A percentile compares a stretch with the other conserved stretches of the same genome.
phyloP scores from a whole-genome alignment of 2,329 filamentous ascomycete species.

The Westerdykella ornata region DNA sequence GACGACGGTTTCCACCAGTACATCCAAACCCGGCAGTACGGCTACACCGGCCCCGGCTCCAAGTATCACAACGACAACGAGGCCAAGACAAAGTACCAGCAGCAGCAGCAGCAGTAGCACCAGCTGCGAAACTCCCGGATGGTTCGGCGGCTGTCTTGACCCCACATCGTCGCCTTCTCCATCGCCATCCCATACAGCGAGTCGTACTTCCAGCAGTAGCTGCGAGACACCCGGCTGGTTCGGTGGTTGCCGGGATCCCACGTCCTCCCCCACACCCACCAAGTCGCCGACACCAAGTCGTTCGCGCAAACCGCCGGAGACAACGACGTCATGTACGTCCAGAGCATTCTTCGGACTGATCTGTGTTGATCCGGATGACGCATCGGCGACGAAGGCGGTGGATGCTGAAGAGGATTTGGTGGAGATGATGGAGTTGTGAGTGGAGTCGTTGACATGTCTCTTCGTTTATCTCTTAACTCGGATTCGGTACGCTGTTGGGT shows the following conservation, averaged over 20 bases:
- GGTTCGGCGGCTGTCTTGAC: slow-evolving; percentile 4
- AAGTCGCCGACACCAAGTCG: neutral
- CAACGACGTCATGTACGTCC: slow-evolving; percentile 18
- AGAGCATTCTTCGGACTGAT: slow-evolving; percentile 29
- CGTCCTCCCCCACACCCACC: neutral
- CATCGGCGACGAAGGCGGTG: too few species aligned
- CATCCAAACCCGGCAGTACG: slow-evolving; percentile 23
- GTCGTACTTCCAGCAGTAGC: slow-evolving; percentile 3
- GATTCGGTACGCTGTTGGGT: too few species aligned
- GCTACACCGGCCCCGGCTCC: slow-evolving; percentile 17
- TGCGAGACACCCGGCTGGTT: slow-evolving; percentile 4
- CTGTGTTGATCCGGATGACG: slow-evolving; percentile 17
- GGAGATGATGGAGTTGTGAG: slow-evolving; percentile 20
- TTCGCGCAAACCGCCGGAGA: slow-evolving; percentile 1
- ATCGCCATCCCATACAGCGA: neutral
- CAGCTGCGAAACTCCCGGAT: slow-evolving; percentile 1
- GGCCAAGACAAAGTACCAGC: slow-evolving; percentile 17
- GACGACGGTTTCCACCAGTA: slow-evolving; percentile 19
- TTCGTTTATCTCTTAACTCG: too few species aligned
- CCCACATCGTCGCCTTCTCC: neutral
- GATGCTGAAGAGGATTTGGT: too few species aligned
- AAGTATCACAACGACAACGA: slow-evolving; percentile 25
- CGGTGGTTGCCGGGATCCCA: neutral
- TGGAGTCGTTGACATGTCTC: too few species aligned
- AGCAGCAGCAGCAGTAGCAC: slow-evolving; percentile 13